Evolutionary conservation across 2,329 filamentous ascomycete species (phyloP).

Genomic region (Endocalyx cinctus): DNA sequence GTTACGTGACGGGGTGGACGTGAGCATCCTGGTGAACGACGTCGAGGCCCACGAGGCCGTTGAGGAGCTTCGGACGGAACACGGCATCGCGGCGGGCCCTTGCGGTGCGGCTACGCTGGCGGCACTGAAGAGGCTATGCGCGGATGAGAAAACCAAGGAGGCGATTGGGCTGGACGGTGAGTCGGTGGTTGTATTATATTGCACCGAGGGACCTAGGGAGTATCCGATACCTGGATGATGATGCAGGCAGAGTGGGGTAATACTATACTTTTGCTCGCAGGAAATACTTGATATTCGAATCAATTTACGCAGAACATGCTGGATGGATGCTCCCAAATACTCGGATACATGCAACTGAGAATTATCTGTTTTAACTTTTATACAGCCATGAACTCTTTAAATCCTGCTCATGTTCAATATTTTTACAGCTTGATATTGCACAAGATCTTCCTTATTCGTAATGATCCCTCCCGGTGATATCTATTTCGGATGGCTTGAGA

Average conservation of each 20-base stretch:
- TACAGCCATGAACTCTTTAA: neutral
- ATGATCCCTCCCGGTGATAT: too few relatives aligned
- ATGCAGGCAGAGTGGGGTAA: neutral
- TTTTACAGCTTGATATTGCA: too few relatives aligned
- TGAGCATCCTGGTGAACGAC: slow-evolving; percentile 56
- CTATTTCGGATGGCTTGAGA: neutral
- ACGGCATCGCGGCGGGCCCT: slow-evolving; percentile 23
- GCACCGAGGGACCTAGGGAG: slow-evolving; percentile 58
- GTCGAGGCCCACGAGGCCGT: slow-evolving; percentile 57
- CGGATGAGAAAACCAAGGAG: slow-evolving; percentile 29
- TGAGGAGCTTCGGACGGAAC: slow-evolving; percentile 43
- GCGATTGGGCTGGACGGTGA: slow-evolving; percentile 36
- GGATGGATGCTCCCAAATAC: neutral
- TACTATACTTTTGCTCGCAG: neutral
- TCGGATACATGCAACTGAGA: too few relatives aligned
- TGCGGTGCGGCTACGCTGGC: slow-evolving; percentile 41
- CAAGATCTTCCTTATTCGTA: too few relatives aligned
- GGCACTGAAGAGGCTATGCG: slow-evolving; percentile 47
- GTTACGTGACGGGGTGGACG: slow-evolving; percentile 54
- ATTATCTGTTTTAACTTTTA: neutral
- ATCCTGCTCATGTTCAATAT: neutral
- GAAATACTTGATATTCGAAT: too few relatives aligned
- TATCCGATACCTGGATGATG: slow-evolving; percentile 39
- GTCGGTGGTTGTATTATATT: slow-evolving; percentile 61
- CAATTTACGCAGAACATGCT: neutral